These are phyloP conservation scores for Naganishia sp. DNA, from an alignment of 1,284 basidiomycete species.

Conservation along the genomic window DNA sequence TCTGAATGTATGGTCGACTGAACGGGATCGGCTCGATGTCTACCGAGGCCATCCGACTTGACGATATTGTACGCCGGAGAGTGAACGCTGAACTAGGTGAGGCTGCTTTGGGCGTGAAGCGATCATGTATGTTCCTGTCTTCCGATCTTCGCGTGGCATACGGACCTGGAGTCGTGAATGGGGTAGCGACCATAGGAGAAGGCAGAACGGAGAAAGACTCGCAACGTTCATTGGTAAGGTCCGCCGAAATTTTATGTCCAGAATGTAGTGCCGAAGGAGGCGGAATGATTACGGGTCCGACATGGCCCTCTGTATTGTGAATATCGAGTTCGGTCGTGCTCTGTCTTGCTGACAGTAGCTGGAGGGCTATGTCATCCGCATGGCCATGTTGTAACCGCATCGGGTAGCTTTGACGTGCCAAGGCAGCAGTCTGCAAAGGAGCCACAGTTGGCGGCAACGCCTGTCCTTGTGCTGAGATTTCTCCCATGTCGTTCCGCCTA, in stretches of 20 bases:
- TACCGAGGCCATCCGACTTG: background rate
- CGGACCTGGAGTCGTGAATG: constrained; percentile 14
- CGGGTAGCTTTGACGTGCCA: background rate
- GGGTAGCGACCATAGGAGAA: background rate
- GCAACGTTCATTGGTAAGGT: background rate
- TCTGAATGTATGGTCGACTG: constrained; percentile 15
- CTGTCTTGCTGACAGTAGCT: background rate
- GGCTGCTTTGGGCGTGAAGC: background rate
- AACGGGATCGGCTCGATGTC: background rate
- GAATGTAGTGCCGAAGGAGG: background rate
- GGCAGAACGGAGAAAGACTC: background rate
- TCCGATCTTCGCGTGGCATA: background rate
- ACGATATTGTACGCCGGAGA: background rate
- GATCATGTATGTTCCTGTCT: background rate
- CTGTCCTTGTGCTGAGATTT: background rate
- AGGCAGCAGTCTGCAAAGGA: no score
- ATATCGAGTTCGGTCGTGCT: background rate
- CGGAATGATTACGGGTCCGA: background rate
- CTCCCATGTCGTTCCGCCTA: background rate
- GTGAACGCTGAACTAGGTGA: background rate
- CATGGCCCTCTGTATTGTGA: background rate
- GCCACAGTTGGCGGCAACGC: background rate
- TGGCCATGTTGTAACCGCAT: background rate
- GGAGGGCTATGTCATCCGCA: background rate
- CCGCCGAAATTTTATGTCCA: background rate